phyloP scores from a whole-genome alignment of 2,329 filamentous ascomycete species.

The Neonectria faginata region DNA sequence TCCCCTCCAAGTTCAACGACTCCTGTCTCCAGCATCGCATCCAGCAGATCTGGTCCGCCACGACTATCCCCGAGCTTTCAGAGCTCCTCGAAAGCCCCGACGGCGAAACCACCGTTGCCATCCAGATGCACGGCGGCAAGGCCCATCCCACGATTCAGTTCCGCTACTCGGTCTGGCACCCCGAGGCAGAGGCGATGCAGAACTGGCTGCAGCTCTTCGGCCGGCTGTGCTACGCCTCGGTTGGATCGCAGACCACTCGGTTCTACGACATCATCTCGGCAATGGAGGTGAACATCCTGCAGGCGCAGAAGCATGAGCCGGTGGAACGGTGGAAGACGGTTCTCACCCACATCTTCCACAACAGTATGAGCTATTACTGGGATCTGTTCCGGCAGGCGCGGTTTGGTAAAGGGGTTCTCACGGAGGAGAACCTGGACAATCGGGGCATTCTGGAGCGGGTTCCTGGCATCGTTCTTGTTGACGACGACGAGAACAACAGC shows the following conservation, averaged over 20 bases:
- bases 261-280: constrained; percentile 18
- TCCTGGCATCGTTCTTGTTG: not conserved
- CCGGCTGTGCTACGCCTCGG: constrained; percentile 24
- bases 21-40: constrained; percentile 28
- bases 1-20: constrained; percentile 26
- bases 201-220: constrained; percentile 34
- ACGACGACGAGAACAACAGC: not conserved
- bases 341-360: constrained; percentile 24
- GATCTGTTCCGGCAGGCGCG: constrained; percentile 17
- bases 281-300: constrained; percentile 1
- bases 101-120: constrained; percentile 27
- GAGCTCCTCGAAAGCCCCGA: constrained; percentile 11
- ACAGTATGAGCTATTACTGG: constrained; percentile 29
- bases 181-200: constrained; percentile 27
- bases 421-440: constrained; percentile 19
- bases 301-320: constrained; percentile 11
- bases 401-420: constrained; percentile 9
- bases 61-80: constrained; percentile 22
- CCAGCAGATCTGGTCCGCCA: constrained; percentile 31
- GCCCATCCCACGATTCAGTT: constrained; percentile 23
- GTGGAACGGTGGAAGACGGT: constrained; percentile 26
- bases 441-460: constrained; percentile 21
- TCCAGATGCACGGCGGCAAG: constrained; percentile 2
- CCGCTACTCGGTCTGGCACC: constrained; percentile 34
- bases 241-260: constrained; percentile 3